Percentiles rank a stretch among this genome's conserved stretches.
These are phyloP conservation scores for Pichia norvegensis DNA, from an alignment of 1,139 yeast genomes.

Conservation along the genomic window DNA sequence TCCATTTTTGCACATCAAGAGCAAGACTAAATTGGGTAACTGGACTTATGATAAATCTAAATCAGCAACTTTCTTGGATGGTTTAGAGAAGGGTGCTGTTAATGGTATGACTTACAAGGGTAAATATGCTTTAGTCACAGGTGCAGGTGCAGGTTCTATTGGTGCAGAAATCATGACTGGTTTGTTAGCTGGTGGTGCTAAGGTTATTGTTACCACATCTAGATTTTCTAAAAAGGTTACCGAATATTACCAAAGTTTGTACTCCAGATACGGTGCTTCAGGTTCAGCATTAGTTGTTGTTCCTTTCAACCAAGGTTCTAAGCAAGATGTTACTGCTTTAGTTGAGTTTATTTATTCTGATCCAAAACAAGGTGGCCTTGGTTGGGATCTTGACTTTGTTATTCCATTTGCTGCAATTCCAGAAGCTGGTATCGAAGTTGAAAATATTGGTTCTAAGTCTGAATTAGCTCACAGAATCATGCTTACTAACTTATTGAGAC, in stretches of 20 bases:
- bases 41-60: slow-evolving; percentile 82
- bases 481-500: slow-evolving; percentile 90
- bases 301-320: slow-evolving; percentile 97
- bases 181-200: slow-evolving; percentile 94
- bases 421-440: slow-evolving; percentile 94
- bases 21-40: slow-evolving; percentile 57
- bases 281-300: slow-evolving; percentile 92
- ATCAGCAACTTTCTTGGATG: slow-evolving; percentile 76
- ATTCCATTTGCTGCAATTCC: slow-evolving; percentile 99
- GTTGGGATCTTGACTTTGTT: slow-evolving; percentile 95
- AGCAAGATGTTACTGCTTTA: slow-evolving; percentile 83
- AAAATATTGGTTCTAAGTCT: slow-evolving; percentile 85
- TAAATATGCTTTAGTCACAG: slow-evolving; percentile 86
- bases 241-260: slow-evolving; percentile 89
- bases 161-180: slow-evolving; percentile 98
- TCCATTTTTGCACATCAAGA: slow-evolving; percentile 90
- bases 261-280: slow-evolving; percentile 84
- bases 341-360: slow-evolving; percentile 80
- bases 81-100: slow-evolving; percentile 86
- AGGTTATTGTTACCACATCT: slow-evolving; percentile 91
- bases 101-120: slow-evolving; percentile 86
- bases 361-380: slow-evolving; percentile 79
- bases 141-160: slow-evolving; percentile 98
- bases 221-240: slow-evolving; percentile 92
- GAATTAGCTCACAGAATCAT: slow-evolving; percentile 97